Conservation (phyloP, 108 stramenopile species). For the Skeletonema marinoi region DNA sequence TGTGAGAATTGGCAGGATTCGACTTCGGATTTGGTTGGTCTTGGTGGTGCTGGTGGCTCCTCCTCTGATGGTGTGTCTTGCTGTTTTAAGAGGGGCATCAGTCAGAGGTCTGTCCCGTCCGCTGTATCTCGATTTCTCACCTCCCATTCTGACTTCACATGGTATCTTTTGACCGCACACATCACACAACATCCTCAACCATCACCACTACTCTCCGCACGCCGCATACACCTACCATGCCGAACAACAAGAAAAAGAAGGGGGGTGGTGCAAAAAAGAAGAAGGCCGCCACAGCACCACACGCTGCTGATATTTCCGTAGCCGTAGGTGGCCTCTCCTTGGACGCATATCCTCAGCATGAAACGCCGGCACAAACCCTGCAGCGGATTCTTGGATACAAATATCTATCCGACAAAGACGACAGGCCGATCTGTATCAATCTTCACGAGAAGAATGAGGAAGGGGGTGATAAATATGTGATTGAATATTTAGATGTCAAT, state of each 20-base stretch:
- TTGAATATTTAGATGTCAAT: not conserved
- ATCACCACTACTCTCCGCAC: too few species aligned
- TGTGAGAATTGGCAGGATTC: slow-evolving; percentile 49
- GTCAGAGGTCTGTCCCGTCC: too few species aligned
- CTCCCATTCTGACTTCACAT: too few species aligned
- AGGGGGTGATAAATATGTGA: not conserved
- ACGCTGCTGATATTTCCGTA: not conserved
- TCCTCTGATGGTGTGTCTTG: not conserved
- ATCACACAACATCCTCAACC: too few species aligned
- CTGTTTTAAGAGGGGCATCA: too few species aligned
- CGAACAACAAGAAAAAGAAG: too few species aligned
- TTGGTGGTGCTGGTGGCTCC: not conserved
- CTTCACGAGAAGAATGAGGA: not conserved
- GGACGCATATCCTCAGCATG: not conserved
- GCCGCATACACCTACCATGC: too few species aligned
- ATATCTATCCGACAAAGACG: not conserved
- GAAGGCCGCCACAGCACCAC: not conserved
- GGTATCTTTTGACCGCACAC: too few species aligned
- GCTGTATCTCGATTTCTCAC: too few species aligned
- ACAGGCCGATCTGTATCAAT: not conserved
- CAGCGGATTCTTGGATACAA: not conserved
- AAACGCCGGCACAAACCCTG: not conserved
- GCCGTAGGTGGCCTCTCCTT: not conserved
- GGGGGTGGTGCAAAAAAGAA: not conserved
- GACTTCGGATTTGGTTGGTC: slow-evolving; percentile 29